Base-by-base conservation (phyloP, 2,329 filamentous ascomycete genomes). In the Ophiostoma pallidulum region DNA sequence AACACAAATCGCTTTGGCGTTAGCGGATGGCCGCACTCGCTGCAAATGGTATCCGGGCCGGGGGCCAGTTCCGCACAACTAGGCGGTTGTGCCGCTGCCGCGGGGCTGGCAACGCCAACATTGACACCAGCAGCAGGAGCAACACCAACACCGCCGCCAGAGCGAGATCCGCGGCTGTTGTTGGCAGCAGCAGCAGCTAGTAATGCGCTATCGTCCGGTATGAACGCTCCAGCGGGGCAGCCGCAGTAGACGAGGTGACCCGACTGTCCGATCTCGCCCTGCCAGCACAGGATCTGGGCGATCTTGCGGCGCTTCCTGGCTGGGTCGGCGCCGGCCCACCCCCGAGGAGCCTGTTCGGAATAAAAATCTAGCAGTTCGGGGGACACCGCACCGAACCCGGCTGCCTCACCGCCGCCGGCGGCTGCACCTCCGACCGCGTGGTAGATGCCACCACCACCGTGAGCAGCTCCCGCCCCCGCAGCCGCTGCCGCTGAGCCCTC, bases 261-360 rank as follows among this genome's bases (percentile, higher is more conserved):
- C 41, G 64, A 60, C 19, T 60, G 58, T 31, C 63, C 62, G 41
- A 77, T 70, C 60, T 77, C 74, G 45, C 61, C 61, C 47, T 69
- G 68, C 74, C 74, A 77, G 50, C 70, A 64, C 50, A 70, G 60
- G 53, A 77, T 73, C 58, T 67, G 66, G 42, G 53, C 48, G 35
- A 56, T 50, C 49, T 58, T 61, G 26, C 46, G 48, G 29, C 49
- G 51, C 41, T 53, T 54, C 40, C 55, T 54, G 8, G 24, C 12
- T 8, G 22, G 8, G 9, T 50, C 32, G 4, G 47, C 10, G n/a
- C 39, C 49, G 2, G 50, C 41, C 54, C 54, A 58, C 20, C 41
- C 47, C 7, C 41, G 38, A 20, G 50, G 41, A 32, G 44, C 44
- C 43, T 29, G 36, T 5, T 38, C 8, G 24, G 38, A 20, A 20